Conservation (phyloP, 2,329 filamentous ascomycete species). For the Fusarium siculi region DNA sequence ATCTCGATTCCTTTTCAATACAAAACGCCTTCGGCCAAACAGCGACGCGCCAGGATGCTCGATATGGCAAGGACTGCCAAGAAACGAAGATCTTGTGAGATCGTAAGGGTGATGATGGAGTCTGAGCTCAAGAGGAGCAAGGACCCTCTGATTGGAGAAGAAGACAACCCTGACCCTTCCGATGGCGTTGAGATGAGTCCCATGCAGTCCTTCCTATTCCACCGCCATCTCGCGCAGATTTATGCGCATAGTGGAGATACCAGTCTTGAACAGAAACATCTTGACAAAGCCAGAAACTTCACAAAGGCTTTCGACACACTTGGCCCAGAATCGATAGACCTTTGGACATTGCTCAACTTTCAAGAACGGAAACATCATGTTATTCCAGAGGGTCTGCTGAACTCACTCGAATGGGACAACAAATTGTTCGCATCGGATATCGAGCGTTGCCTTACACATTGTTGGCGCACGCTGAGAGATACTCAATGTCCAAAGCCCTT, state of each 20-base stretch:
- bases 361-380: neutral
- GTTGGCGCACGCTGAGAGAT: neutral
- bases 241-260: neutral
- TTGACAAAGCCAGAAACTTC: neutral
- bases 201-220: neutral
- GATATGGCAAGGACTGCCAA: neutral
- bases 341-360: neutral
- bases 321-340: neutral
- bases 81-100: neutral
- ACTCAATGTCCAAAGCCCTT: neutral
- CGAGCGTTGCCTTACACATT: neutral
- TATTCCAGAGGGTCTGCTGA: neutral
- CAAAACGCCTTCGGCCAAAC: neutral
- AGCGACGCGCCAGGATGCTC: neutral
- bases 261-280: neutral
- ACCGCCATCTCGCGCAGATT: neutral
- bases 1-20: neutral
- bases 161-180: accelerated
- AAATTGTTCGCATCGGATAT: neutral
- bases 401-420: neutral
- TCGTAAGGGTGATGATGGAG: neutral
- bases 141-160: neutral
- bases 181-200: neutral
- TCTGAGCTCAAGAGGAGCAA: neutral
- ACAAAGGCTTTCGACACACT: neutral